Conservation (phyloP, 2,329 filamentous ascomycete species). For the Coccinonectria pachysandricola region DNA sequence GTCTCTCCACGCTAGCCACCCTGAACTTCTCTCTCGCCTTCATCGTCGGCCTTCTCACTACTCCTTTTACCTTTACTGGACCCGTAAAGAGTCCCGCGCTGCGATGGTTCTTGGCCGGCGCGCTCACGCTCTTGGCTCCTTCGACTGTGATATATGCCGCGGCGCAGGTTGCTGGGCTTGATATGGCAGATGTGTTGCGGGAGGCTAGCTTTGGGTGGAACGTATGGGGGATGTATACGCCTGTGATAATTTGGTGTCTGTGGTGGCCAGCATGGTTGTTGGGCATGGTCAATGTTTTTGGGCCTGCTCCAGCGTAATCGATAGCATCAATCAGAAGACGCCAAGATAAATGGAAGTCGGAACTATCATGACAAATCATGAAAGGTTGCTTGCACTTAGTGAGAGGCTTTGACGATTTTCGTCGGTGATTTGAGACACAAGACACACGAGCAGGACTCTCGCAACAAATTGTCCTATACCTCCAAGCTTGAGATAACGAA, state of each 20-base stretch:
- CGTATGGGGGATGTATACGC: constrained; percentile 81
- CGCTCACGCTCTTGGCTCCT: constrained; percentile 54
- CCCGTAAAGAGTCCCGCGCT: constrained; percentile 32
- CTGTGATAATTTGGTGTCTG: constrained; percentile 83
- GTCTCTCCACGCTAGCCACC: constrained; percentile 83
- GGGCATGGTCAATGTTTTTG: constrained; percentile 45
- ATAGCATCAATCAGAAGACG: not conserved
- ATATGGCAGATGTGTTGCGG: constrained; percentile 49
- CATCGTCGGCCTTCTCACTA: constrained; percentile 67
- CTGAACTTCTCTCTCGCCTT: constrained; percentile 91
- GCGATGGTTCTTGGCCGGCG: constrained; percentile 32
- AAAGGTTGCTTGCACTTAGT: no score
- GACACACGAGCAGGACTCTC: no score
- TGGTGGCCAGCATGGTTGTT: constrained; percentile 92
- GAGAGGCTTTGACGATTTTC: no score
- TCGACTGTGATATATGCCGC: constrained; percentile 41
- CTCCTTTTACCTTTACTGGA: constrained; percentile 67
- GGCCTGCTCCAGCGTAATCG: constrained; percentile 17
- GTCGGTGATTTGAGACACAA: no score
- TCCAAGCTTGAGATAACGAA: no score
- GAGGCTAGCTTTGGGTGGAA: constrained; percentile 81
- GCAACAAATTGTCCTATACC: no score
- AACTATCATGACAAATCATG: no score
- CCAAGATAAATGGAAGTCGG: no score
- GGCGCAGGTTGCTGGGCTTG: constrained; percentile 30